Evolutionary conservation across 805 yeast genomes (phyloP), one percentile per base, ranked within the genome.

Genomic region (Grigorovia humatica): DNA sequence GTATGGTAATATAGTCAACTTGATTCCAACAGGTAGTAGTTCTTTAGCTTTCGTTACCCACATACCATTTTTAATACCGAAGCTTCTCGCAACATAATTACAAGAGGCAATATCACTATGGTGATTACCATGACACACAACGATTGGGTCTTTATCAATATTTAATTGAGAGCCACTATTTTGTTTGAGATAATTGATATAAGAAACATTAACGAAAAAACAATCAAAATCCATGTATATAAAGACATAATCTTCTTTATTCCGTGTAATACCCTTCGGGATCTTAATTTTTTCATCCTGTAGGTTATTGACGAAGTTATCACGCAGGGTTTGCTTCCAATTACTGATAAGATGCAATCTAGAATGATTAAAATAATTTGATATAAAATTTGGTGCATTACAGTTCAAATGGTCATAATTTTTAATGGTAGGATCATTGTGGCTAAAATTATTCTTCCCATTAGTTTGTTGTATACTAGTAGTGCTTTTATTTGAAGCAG

Each of bases 201-300:
- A 77, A 0, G 96, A 85, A 0, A 85, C 96, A 0, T 95, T 77
- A 1, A 90, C 97, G 68, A 91, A 91, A 61, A 93, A 91, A 57
- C 96, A 88, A 65, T 91, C 99, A 66, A 89, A 91, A 65, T 91
- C 99, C 38, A 91, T 75, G 65, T 91, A 97, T 51, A 90, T 63
- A 9, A 90, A 77, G 1, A 76, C 58, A 18, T 56, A 46, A 4
- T 17, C 29, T 18, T 56, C 55, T 15, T 41, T 9, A 23, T 43
- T 20, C 9, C 18, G 8, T 46, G 17, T 32, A 17, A 18, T 7
- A 4, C 2, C 15, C 18, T 13, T 38, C 13, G 18, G 19, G 18
- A 19, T 46, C 32, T 18, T 27, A 32, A 8, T 32, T 9, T 32
- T 32, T 3, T 13, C 38, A 32, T 32, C 38, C 8, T 32, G 38